Conservation (phyloP, 1,284 basidiomycete genomes). For the Ganoderma meredithae region DNA sequence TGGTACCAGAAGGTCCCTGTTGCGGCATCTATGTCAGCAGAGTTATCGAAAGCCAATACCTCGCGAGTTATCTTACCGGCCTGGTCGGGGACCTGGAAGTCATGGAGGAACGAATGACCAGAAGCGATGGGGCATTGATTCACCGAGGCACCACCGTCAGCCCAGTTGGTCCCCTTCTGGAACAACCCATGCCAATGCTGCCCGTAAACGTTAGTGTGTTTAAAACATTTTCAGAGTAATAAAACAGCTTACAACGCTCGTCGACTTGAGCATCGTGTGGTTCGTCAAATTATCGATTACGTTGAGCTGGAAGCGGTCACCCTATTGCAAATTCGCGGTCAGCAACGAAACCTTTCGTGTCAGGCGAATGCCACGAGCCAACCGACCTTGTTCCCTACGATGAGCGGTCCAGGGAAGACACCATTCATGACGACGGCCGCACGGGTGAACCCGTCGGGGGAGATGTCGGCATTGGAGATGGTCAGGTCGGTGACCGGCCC, state of each 20-base stretch:
- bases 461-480: slow-evolving; percentile 31
- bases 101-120: slow-evolving; percentile 51
- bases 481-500: slow-evolving; percentile 33
- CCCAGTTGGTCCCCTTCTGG: slow-evolving; percentile 41
- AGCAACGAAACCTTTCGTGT: background rate
- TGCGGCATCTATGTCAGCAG: background rate
- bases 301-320: slow-evolving; percentile 42
- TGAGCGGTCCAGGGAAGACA: slow-evolving; percentile 39
- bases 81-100: slow-evolving; percentile 42
- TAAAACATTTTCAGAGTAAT: background rate
- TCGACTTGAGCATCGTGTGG: slow-evolving; percentile 43
- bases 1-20: slow-evolving; percentile 37
- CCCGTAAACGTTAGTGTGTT: background rate
- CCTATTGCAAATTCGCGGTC: slow-evolving; percentile 22
- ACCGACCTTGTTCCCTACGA: slow-evolving; percentile 39
- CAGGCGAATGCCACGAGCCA: background rate
- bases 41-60: too few species aligned
- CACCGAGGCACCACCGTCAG: slow-evolving; percentile 39
- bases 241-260: slow-evolving; percentile 40
- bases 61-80: slow-evolving; percentile 35
- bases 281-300: slow-evolving; percentile 47
- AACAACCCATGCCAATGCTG: slow-evolving; percentile 48
- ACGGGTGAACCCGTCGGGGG: slow-evolving; percentile 36
- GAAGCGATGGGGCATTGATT: slow-evolving; percentile 61
- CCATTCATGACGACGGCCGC: slow-evolving; percentile 38